These are phyloP conservation scores for Micractinium sp. DNA, from an alignment of 139 green algal species.

Conservation along the genomic window DNA sequence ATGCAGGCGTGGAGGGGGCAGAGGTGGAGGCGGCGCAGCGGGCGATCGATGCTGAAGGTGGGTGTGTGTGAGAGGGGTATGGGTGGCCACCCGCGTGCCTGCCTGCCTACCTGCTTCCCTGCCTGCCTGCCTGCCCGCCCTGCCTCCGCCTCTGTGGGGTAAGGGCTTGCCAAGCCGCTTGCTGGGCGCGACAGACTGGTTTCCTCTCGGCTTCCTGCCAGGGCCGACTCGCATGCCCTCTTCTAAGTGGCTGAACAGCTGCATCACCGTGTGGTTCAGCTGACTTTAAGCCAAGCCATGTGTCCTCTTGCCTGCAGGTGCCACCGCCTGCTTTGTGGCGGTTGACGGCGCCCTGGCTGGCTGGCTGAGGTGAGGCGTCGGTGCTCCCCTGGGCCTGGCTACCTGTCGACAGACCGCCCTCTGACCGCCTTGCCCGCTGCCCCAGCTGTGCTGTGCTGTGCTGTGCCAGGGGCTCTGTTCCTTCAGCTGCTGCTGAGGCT, in stretches of 20 bases:
- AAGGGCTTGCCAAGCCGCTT: too few relatives aligned
- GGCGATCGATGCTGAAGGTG: not conserved
- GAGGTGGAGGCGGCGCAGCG: conserved; percentile 16
- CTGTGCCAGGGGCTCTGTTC: not conserved
- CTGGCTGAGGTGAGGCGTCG: conserved; percentile 15
- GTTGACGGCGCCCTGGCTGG: conserved; percentile 29
- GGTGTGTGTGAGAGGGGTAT: not conserved
- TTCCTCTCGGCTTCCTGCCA: too few relatives aligned
- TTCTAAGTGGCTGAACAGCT: too few relatives aligned
- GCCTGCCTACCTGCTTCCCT: not conserved
- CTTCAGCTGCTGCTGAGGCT: too few relatives aligned
- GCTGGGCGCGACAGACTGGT: not conserved
- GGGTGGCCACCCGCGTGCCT: too few relatives aligned
- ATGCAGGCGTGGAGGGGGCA: not conserved
- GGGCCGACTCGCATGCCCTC: too few relatives aligned
- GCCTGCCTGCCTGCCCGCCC: too few relatives aligned
- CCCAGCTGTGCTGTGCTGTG: not conserved
- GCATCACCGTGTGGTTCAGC: not conserved
- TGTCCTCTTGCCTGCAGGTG: not conserved
- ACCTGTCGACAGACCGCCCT: too few relatives aligned
- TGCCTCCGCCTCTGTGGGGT: too few relatives aligned
- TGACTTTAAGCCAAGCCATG: not conserved
- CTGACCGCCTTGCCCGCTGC: too few relatives aligned
- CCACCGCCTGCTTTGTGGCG: conserved; percentile 38
- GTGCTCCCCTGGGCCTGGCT: too few relatives aligned